Evolutionary conservation across 306 rosid species (phyloP).

Genomic region (Carpinus fangiana): DNA sequence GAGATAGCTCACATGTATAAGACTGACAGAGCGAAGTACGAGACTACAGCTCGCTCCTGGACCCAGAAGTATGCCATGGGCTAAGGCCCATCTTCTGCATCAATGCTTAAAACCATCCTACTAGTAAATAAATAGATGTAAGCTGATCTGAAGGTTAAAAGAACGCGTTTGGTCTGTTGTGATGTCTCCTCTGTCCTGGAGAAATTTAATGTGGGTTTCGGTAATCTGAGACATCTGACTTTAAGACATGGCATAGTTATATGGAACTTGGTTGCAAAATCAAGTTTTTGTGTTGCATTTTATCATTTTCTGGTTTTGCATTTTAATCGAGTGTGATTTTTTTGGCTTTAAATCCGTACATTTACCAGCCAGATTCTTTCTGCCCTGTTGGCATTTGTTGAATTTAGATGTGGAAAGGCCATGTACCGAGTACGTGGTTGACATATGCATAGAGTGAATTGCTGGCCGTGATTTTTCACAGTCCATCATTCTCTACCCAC

Average conservation of each 20-base stretch:
- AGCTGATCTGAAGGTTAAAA: constrained; percentile 13
- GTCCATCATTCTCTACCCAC: no score
- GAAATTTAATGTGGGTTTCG: not conserved
- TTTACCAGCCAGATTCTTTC: not conserved
- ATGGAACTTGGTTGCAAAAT: not conserved
- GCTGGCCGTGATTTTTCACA: no score
- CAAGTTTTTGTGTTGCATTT: not conserved
- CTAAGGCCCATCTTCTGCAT: constrained; percentile 24
- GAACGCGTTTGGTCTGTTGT: constrained; percentile 14
- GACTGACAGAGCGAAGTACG: constrained; percentile 53
- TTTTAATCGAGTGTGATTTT: not conserved
- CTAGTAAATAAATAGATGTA: constrained; percentile 46
- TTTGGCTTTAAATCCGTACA: not conserved
- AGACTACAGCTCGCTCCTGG: constrained; percentile 62
- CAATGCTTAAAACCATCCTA: constrained; percentile 11
- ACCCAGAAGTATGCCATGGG: constrained; percentile 72
- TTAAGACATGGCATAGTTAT: not conserved
- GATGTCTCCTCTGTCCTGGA: not conserved
- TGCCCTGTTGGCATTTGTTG: not conserved
- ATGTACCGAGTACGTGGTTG: not conserved
- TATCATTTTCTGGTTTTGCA: not conserved
- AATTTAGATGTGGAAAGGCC: not conserved
- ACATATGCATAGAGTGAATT: no score
- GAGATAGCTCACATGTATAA: constrained; percentile 66
- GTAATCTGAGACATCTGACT: not conserved